Evolutionary conservation across 2,329 filamentous ascomycete genomes (phyloP), one percentile per base, ranked within the genome.

Genomic region (Colletotrichum aenigma): DNA sequence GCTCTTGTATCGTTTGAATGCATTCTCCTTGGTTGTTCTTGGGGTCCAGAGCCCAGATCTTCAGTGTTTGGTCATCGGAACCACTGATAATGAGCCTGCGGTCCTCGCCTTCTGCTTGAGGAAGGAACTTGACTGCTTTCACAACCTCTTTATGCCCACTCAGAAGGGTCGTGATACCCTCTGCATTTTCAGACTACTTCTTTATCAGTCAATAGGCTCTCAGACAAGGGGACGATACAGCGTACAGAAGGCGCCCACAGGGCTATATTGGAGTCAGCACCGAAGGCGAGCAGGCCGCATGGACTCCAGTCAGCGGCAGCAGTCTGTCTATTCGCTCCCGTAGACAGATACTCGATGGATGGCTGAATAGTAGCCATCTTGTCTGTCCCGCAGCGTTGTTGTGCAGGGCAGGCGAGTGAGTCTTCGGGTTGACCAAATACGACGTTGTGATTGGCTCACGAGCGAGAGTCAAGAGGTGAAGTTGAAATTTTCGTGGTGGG

Each of bases 291-390:
- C 60, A 96, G 83, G 12, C 94, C 94, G 77, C 89, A 86, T 24
- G 86, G 82, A 82, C 94, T 92, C 97, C 97, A 99, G 86, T 98
- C 96, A 32, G 96, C 96, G 32, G 95, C 94, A 18, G 94, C 93
- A 21, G 96, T 94, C 81, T 98, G 95, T 80, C 96, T 91, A 84
- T 98, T 99, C 62, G 95, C 96, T 76, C 97, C 97, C 77, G 93
- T 92, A 62, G 95, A 93, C 79, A 97, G 83, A 79, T 92, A 92
- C 77, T 88, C 85, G 78, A 87, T 81, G 32, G 84, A 84, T 32
- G 88, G 79, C 1, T 70, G 75, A 34, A 74, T 64, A 60, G 77
- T 78, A 8, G 73, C 70, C 82, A 81, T 83, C 38, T 48, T 15
- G 34, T 78, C 43, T 68, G 32, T 30, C 58, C 38, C 34, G 18